Evolutionary conservation across 352 stramenopile genomes (phyloP), one percentile per base, ranked within the genome.

Genomic region (Phytophthora syringae): DNA sequence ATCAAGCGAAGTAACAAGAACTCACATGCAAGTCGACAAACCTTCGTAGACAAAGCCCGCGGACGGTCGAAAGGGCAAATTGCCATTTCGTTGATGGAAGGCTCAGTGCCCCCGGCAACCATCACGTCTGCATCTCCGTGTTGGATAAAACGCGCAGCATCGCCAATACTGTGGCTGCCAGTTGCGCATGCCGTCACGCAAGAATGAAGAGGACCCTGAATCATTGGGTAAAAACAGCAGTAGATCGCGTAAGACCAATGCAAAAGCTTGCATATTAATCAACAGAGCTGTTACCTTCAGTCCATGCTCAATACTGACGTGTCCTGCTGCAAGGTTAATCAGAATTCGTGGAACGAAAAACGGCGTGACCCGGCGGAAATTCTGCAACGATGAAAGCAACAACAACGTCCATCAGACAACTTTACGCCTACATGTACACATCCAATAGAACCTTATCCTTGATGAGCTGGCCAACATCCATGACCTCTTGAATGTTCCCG

Each of bases 131-230:
- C 96, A 57, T 97, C 88, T 52, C 85, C 85, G 50, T 92, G 74
- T 34, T 84, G 82, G 64, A 97, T 94, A 20, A 95, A 76, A 59
- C 82, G 87, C 24, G 97, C 96, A 15, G 96, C 97, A 64, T 99
- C 97, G 7, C 96, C 96, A 56, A 99, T 99, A 42, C 93, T 94
- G 75, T 99, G 95, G 36, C 89, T 95, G n/a, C 97, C 97, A 24
- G 96, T 98, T 15, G 98, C 97, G 66, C 98, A 99, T 0, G 98
- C 98, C 15, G 96, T 99, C 27, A 97, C 92, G 55, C 98, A 93
- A 52, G 95, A 96, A 73, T 99, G 98, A 64, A 99, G 99, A 5
- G 98, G 98, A 30, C 98, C 98, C 82, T 95, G 21, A 21, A 20
- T 39, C 30, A 42, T 42, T n/a, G n/a, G n/a, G n/a, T n/a, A n/a